Evolutionary conservation across 2,329 filamentous ascomycete species (phyloP), one percentile per base, ranked within the genome.

Genomic region (Lecanosticta acicola): DNA sequence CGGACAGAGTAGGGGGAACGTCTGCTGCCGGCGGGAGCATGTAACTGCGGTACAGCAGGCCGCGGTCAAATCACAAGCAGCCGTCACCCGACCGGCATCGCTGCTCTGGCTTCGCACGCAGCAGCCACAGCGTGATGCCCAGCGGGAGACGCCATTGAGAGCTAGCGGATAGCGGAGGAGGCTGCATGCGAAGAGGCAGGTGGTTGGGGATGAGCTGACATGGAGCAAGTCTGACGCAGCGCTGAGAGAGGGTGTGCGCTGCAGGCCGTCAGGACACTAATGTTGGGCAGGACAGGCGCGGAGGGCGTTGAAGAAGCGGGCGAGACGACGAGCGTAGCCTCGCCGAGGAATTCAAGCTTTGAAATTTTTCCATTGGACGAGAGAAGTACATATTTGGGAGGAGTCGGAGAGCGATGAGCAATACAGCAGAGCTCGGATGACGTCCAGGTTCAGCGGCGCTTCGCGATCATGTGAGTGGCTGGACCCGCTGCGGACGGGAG

Each of bases 341-440:
- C 48, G 46, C 40, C 52, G 43, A 39, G 37, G 40, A 49, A 53
- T 44, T 48, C 43, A 32, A 51, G 46, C 48, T 48, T 33, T 19
- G 37, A 41, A 48, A 50, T 54, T 52, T 48, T 54, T 44, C 49
- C 51, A 56, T 56, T 56, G 53, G 53, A 51, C 43, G 45, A 49
- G 39, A 29, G 24, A 46, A 41, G 34, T 41, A 24, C 39, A 38
- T 43, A 55, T 46, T 41, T 50, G 33, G 32, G 40, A 14, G 33
- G 24, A 24, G 34, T 18, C 39, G 16, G 42, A 46, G 45, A 17
- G 43, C 46, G 44, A 44, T 37, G 26, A 33, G 48, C 45, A 43
- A 42, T 33, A 43, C 24, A 29, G 24, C 24, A 29, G 41, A 41
- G 42, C 43, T 42, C 43, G n/a, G n/a, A n/a, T 54, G 48, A 51